Percentiles rank a stretch among this genome's conserved stretches.
These are phyloP conservation scores for Cenococcum geophilum DNA, from an alignment of 495 filamentous ascomycete genomes.

Conservation along the genomic window DNA sequence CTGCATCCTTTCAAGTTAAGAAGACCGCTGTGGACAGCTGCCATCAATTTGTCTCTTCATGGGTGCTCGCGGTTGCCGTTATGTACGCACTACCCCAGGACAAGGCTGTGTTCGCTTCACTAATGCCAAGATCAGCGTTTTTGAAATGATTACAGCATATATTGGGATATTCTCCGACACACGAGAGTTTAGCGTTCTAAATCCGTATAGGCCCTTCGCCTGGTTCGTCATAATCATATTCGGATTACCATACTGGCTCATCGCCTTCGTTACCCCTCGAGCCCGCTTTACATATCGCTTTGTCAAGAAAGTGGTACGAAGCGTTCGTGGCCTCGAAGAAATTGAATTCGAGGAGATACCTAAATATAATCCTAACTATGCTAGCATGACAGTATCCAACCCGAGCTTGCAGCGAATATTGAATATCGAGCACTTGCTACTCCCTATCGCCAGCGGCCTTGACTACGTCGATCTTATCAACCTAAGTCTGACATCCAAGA, in stretches of 20 bases:
- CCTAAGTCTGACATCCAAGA: slow-evolving; percentile 19
- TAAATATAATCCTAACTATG: slow-evolving; percentile 17
- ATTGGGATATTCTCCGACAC: slow-evolving; percentile 27
- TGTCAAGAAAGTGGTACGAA: slow-evolving; percentile 2
- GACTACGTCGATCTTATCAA: slow-evolving; percentile 27
- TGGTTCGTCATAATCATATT: slow-evolving; percentile 13
- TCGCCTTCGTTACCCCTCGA: background rate
- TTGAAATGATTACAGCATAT: slow-evolving; percentile 22
- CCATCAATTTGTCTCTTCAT: slow-evolving; percentile 12
- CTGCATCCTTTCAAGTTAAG: background rate
- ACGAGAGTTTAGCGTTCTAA: slow-evolving; percentile 23
- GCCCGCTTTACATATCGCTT: slow-evolving; percentile 13
- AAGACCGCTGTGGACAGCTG: slow-evolving; percentile 4
- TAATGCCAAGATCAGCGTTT: slow-evolving; percentile 9
- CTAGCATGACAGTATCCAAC: slow-evolving; percentile 4
- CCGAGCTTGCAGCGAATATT: slow-evolving; percentile 16
- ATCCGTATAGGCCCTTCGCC: slow-evolving; percentile 19
- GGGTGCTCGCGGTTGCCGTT: slow-evolving; percentile 5
- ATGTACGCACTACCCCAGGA: slow-evolving; percentile 5
- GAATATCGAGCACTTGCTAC: slow-evolving; percentile 25
- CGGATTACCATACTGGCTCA: background rate
- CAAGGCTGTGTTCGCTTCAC: background rate
- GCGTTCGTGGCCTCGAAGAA: background rate
- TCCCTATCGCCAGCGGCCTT: slow-evolving; percentile 13
- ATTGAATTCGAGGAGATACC: slow-evolving; percentile 7